Percentiles rank a stretch among this genome's conserved stretches.
Evolutionary conservation across 208 protist genomes (phyloP).

Genomic region (Angomonas ambiguus): DNA sequence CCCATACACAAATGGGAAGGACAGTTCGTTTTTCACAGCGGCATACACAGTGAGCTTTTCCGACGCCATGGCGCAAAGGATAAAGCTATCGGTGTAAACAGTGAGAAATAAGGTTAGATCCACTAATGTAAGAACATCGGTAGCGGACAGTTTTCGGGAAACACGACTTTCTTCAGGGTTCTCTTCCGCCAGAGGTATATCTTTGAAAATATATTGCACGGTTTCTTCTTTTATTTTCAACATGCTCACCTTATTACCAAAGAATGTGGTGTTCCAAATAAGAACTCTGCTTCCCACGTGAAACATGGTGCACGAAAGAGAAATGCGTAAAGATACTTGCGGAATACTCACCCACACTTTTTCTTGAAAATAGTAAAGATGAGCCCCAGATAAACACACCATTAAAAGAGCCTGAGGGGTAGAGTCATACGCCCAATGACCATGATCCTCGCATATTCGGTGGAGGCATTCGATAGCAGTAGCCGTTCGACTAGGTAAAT

Average conservation of each 20-base stretch:
- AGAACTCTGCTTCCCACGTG: background rate
- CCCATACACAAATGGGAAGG: slow-evolving; percentile 5
- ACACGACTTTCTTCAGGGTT: background rate
- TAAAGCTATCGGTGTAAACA: background rate
- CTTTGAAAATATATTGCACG: background rate
- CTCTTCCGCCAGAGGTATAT: background rate
- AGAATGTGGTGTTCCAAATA: background rate
- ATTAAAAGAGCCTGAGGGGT: background rate
- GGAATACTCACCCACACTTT: background rate
- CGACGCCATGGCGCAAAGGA: background rate
- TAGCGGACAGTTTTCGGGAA: background rate
- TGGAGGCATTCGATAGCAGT: background rate
- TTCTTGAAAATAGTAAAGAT: background rate
- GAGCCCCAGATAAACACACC: background rate
- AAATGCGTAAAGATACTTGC: background rate
- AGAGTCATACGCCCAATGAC: background rate
- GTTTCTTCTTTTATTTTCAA: background rate
- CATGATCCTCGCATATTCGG: background rate
- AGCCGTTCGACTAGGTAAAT: background rate
- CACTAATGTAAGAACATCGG: background rate
- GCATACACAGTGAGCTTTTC: background rate
- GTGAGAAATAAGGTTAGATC: background rate
- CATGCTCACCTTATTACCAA: background rate
- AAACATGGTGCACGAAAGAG: background rate
- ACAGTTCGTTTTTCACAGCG: slow-evolving; percentile 8